phyloP scores from a whole-genome alignment of 495 filamentous ascomycete genomes.

The Neurospora sp. region DNA sequence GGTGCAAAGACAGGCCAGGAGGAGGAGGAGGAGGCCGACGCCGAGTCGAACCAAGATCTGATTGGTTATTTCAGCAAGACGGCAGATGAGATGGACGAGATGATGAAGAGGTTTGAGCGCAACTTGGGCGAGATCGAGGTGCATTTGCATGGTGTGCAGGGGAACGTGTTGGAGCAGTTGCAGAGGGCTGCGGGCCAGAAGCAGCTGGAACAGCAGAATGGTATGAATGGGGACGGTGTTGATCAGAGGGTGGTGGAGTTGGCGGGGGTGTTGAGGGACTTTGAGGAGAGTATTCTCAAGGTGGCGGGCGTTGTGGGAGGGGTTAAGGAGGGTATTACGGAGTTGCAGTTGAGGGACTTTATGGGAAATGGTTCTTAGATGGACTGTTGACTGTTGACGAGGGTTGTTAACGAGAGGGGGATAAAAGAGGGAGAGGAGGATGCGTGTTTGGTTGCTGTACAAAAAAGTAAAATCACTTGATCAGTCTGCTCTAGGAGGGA shows the following conservation, averaged over 20 bases:
- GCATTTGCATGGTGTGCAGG: conserved; percentile 68
- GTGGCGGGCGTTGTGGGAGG: conserved; percentile 62
- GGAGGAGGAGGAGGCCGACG: conserved; percentile 37
- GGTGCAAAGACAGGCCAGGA: not conserved
- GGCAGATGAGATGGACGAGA: conserved; percentile 58
- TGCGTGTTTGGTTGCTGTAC: not conserved
- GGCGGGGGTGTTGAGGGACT: conserved; percentile 59
- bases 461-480: not conserved
- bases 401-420: not conserved
- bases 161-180: conserved; percentile 56
- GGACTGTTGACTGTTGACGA: not conserved
- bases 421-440: not conserved
- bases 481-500: not conserved
- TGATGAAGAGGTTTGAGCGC: conserved; percentile 53
- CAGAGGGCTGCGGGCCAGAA: conserved; percentile 48
- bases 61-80: conserved; percentile 68
- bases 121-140: conserved; percentile 75
- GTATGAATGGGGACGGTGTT: not conserved
- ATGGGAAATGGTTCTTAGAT: conserved; percentile 19
- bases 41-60: conserved; percentile 51
- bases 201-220: conserved; percentile 22
- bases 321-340: conserved; percentile 60
- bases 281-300: conserved; percentile 67
- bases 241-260: conserved; percentile 42
- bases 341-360: conserved; percentile 50